Evolutionary conservation across 768 basidiomycete species (phyloP).

Genomic region (Amanita jacksonii): DNA sequence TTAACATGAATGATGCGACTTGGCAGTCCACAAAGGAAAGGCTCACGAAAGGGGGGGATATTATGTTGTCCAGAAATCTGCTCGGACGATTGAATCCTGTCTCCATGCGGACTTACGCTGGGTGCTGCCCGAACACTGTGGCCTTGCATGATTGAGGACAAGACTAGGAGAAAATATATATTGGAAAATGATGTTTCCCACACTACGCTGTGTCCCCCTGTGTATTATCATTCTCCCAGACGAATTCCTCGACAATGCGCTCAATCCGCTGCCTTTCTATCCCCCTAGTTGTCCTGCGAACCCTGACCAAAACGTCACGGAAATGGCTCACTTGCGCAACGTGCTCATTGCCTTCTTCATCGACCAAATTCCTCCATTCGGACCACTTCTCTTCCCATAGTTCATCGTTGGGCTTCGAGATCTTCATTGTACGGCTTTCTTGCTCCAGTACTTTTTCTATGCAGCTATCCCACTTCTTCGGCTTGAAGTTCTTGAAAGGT

Average conservation of each 20-base stretch:
- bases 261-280: slow-evolving; percentile 67
- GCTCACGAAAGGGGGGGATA: neutral
- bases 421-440: slow-evolving; percentile 28
- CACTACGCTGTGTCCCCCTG: too few relatives aligned
- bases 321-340: slow-evolving; percentile 33
- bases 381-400: slow-evolving; percentile 38
- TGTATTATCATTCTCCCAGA: slow-evolving; percentile 30
- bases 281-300: slow-evolving; percentile 44
- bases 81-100: too few relatives aligned
- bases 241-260: slow-evolving; percentile 60
- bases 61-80: too few relatives aligned
- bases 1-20: too few relatives aligned
- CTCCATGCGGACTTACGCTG: too few relatives aligned
- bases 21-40: too few relatives aligned
- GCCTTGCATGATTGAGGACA: neutral
- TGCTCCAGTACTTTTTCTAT: slow-evolving; percentile 32
- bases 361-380: slow-evolving; percentile 20
- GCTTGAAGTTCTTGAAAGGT: slow-evolving; percentile 59
- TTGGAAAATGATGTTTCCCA: neutral
- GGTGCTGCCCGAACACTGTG: too few relatives aligned
- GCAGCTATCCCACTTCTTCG: slow-evolving; percentile 54
- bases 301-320: slow-evolving; percentile 44
- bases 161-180: too few relatives aligned
- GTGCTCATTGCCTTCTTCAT: slow-evolving; percentile 20
- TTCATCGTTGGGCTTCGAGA: slow-evolving; percentile 26